Base-by-base conservation (phyloP, 768 basidiomycete genomes). In the Podaxis carcinomalis region DNA sequence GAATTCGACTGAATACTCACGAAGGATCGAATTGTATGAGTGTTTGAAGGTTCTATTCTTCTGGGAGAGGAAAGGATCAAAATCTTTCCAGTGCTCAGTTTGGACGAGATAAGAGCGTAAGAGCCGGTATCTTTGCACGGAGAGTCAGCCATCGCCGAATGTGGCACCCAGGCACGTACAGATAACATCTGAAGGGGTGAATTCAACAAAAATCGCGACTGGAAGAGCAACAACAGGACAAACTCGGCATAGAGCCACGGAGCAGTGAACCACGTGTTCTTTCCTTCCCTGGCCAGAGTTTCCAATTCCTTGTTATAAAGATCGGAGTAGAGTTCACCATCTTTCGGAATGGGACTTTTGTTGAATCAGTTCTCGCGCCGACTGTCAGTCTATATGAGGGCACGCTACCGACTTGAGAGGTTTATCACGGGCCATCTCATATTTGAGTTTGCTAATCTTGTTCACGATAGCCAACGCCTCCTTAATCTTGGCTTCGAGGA, bases 211-310 rank as follows among this genome's bases (percentile, higher is more conserved):
- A 6, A 25, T 11, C n/a, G 44, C n/a, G 52, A 1, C 42, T n/a
- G 9, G 11, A 53, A 57, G 21, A 10, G 28, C 32, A 23, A 63
- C 54, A 58, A 40, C 61, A 62, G 68, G 54, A 74, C 89, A 65
- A 77, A 97, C 88, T 98, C 96, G 59, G 94, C 93, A 71, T 81
- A 98, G n/a, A 99, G 80, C 96, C 96, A 99, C 1, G 95, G 93
- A 4, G 92, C 86, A 6, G 84, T 90, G 69, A 93, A 94, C 96
- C 96, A 99, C 0, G 89, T 90, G 62, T 87, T 80, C 66, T 80
- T 77, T 2, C 73, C 70, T 1, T 77, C 70, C 27, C 76, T 71
- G 0, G 75, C 74, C 1, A 91, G 78, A 0, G 73, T 70, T 4
- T 71, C 71, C 11, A 99, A 77, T 63, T 93, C 88, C 0, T 74